Percentiles rank a stretch among this genome's conserved stretches.
Conservation (phyloP, 202 grass and related monocot genomes). For the Dendrocalamus latiflorus region DNA sequence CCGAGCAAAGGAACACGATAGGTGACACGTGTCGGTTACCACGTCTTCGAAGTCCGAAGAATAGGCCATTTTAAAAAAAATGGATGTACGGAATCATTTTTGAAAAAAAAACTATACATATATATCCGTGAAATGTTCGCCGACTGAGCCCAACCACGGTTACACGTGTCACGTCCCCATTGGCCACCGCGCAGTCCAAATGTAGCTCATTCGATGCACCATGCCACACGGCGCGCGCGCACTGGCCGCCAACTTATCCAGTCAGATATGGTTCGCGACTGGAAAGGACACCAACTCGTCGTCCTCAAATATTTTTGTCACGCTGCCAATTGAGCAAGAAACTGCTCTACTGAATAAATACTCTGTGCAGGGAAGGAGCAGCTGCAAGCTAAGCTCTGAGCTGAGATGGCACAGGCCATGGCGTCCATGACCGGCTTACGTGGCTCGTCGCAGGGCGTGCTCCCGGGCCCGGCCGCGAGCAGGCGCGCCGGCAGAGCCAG, state of each 20-base stretch:
- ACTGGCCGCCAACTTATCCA: conserved; percentile 75
- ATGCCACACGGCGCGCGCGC: conserved; percentile 26
- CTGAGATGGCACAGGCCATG: conserved; percentile 84
- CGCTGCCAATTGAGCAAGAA: conserved; percentile 13
- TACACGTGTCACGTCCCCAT: conserved; percentile 21
- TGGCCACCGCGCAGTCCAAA: conserved; percentile 36
- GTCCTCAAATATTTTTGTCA: conserved; percentile 37
- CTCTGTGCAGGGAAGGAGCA: too few species aligned
- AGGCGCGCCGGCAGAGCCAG: conserved; percentile 36
- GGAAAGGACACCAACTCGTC: neutral
- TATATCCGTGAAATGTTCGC: too few species aligned
- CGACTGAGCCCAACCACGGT: too few species aligned
- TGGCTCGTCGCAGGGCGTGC: conserved; percentile 46
- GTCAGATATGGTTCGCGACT: conserved; percentile 53
- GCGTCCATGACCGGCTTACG: conserved; percentile 86
- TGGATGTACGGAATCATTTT: too few species aligned
- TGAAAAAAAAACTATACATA: too few species aligned
- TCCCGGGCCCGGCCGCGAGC: conserved; percentile 11
- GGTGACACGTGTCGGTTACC: too few species aligned
- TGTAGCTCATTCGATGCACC: neutral
- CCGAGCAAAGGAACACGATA: too few species aligned
- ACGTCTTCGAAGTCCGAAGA: too few species aligned
- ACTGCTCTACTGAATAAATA: too few species aligned
- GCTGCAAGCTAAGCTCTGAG: neutral
- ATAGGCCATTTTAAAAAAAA: too few species aligned